Evolutionary conservation across 345 rosid genomes (phyloP), one percentile per base, ranked within the genome.

Genomic region (Gossypium longicalyx): DNA sequence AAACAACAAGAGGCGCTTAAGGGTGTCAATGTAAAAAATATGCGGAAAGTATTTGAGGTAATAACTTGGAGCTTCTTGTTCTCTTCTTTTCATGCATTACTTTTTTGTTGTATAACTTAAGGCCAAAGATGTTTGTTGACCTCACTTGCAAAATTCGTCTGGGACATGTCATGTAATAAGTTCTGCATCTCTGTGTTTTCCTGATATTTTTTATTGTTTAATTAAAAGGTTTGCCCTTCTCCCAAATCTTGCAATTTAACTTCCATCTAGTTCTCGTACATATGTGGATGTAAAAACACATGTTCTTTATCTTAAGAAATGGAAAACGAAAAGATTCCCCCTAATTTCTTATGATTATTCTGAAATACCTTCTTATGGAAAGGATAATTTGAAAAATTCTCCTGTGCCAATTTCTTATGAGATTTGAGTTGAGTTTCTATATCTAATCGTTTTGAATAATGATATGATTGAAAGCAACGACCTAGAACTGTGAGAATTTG

Each of bases 11-110:
- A 87, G 29, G 88, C 89, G 17, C 78, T 93, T 23, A 89, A 71
- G 82, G 82, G 74, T 77, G 83, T 87, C 71, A 79, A 78, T 19
- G 64, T 78, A 69, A 83, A 86, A 62, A 85, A 86, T 68, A 81
- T 94, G 81, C 82, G 85, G 67, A 87, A 81, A 68, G 93, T 93
- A 56, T 96, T 82, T 80, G 91, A 96, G 98, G 99, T 91, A 84
- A 81, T 74, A 59, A 19, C n/a, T 25, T 64, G 13, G 45, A 41
- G 16, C 58, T 8, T 57, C 7, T 10, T 29, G 0, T 62, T 51
- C 59, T 57, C 44, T 59, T 52, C n/a, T 57, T 76, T 76, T 49
- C 72, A 3, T 51, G 45, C 77, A 23, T 1, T 58, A 63, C 6
- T 62, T 61, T 53, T 74, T 71, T 27, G 72, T 23, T 9, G 34